phyloP scores from a whole-genome alignment of 108 stramenopile genomes.

The Schizochytrium sp. region DNA sequence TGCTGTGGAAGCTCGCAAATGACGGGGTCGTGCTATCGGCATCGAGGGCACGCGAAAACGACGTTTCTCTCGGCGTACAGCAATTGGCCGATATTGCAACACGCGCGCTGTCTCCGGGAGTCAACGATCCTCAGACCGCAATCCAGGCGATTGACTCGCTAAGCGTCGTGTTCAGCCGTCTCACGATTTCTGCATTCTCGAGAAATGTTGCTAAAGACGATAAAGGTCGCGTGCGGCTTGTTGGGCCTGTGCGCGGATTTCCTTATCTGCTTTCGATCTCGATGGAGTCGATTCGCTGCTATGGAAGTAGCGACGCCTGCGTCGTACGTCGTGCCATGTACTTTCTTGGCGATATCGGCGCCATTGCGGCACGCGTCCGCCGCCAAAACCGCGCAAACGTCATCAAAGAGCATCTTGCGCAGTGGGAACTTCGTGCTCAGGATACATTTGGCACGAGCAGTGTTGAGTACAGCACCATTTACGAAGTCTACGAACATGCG shows the following conservation, averaged over 20 bases:
- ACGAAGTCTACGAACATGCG: background rate
- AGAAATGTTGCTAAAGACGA: background rate
- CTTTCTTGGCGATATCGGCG: background rate
- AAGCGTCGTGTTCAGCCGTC: background rate
- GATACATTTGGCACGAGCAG: background rate
- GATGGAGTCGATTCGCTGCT: background rate
- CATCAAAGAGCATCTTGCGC: background rate
- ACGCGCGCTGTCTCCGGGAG: background rate
- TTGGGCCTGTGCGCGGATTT: background rate
- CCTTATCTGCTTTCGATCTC: background rate
- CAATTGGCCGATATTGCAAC: background rate
- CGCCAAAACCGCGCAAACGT: background rate
- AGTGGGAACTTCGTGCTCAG: background rate
- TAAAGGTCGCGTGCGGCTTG: background rate
- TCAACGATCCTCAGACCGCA: background rate
- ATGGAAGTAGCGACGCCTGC: background rate
- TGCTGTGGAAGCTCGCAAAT: background rate
- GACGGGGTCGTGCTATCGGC: background rate
- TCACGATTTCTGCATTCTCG: background rate
- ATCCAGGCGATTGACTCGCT: background rate
- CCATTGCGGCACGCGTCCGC: background rate
- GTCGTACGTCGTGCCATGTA: background rate
- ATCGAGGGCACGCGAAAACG: background rate
- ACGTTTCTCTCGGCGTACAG: background rate
- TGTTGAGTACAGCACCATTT: background rate